Evolutionary conservation across 371 early-diverging fungal genomes (phyloP), one percentile per base, ranked within the genome.

Genomic region (Phascolomyces articulosus): DNA sequence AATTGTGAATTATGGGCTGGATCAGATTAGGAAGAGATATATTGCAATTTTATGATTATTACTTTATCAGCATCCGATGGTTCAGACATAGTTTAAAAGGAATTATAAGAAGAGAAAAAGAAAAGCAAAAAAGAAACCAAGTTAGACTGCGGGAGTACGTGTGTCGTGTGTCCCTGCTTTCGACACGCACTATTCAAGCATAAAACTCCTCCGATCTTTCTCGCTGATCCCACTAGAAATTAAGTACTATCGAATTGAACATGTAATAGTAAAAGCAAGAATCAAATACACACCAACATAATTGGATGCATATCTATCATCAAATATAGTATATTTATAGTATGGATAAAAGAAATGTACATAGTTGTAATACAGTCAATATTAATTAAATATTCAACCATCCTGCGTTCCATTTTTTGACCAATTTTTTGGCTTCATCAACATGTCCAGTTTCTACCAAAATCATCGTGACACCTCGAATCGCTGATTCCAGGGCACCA

Each of bases 401-500:
- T 15, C 31, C 62, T 21, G 65, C 71, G 24, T 73, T 70, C 60
- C 68, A 73, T 28, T 68, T 55, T n/a, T 64, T 60, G 29, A 73
- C 61, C 27, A 73, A 65, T 4, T 64, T 47, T 40, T 70, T 73
- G 27, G 74, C 74, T 63, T 73, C 74, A 31, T 67, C 57, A 3
- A 73, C 40, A 58, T 73, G 74, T 1, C 74, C 74, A 40, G 58
- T 49, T 29, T 73, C 70, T 16, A 73, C 63, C 4, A 73, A 47
- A 10, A 70, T 51, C 74, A 73, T 73, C n/a, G 59, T 60, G 10
- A 73, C 74, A 27, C 74, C 74, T 51, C 74, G 70, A 23, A 75
- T 64, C 29, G 72, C 40, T 2, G 72, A 72, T n/a, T 71, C 69
- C 4, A 75, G 58, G 2, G 75, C 69, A 34, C 64, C 67, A 23